Evolutionary conservation across 176 grass and related monocot genomes (phyloP), one percentile per base, ranked within the genome.

Genomic region (Bonia amplexicaulis): DNA sequence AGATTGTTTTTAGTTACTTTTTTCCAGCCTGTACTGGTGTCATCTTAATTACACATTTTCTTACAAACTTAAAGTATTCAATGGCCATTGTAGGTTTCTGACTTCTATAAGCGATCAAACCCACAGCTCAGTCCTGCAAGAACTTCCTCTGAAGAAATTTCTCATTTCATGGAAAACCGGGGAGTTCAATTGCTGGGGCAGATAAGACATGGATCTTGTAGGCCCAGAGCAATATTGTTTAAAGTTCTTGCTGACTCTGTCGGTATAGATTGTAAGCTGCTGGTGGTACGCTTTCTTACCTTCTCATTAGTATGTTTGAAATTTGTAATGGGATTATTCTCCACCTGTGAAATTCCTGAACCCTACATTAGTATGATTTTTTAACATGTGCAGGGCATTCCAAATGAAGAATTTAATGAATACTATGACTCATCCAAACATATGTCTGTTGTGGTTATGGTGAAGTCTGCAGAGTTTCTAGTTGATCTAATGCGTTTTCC

Each of bases 401-500:
- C 93, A 9, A 88, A 69, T 93, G 96, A 98, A 66, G 96, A 93
- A 87, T 87, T 80, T 89, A 69, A 87, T 71, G 93, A 90, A 80
- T 90, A 87, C n/a, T 77, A 80, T 67, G 91, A 98, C 72, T 98
- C 96, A 44, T 89, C 87, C 81, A 98, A 92, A 85, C 96, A 98
- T 85, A 89, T 95, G 90, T 94, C 96, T 79, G 88, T 90, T 80
- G 84, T 95, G 46, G 88, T 98, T 78, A 70, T 81, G 69, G 71
- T 94, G 71, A 95, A 94, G 25, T 95, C 89, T 15, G 52, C 76
- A 15, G 96, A 98, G 78, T 90, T 92, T 72, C 88, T 98, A 45
- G 90, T 98, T 80, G 96, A 98, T 85, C 89, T 98, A 22, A 98
- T 96, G 96, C 91, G 93, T 79, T 95, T 92, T 85, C 96, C 96